A percentile compares a stretch with the other conserved stretches of the same genome.
phyloP scores from a whole-genome alignment of 2,329 filamentous ascomycete genomes.

The Aureobasidium leucospermi region DNA sequence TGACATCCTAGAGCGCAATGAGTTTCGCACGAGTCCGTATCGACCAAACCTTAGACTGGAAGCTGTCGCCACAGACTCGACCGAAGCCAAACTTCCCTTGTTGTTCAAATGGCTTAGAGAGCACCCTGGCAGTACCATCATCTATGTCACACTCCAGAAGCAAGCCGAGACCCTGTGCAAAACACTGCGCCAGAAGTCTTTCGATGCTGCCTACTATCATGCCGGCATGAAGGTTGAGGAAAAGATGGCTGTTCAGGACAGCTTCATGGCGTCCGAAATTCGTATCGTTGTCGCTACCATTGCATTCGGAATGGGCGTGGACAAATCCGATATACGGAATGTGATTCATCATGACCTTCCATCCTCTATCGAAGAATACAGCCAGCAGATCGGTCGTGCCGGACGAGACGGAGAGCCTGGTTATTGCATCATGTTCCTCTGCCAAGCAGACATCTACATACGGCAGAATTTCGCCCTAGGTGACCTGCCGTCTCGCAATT shows the following conservation, averaged over 20 bases:
- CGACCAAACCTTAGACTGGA: conserved; percentile 51
- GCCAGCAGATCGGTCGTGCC: conserved; percentile 51
- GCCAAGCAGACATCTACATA: conserved; percentile 50
- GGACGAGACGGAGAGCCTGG: conserved; percentile 48
- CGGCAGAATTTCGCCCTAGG: conserved; percentile 54
- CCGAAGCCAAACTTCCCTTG: conserved; percentile 40
- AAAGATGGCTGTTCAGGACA: conserved; percentile 44
- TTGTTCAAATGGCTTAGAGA: conserved; percentile 43
- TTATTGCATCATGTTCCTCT: conserved; percentile 52
- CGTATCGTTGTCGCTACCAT: conserved; percentile 49
- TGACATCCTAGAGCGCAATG: conserved; percentile 39
- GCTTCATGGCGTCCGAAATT: conserved; percentile 42
- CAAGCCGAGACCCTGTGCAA: conserved; percentile 42
- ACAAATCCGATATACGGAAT: conserved; percentile 49
- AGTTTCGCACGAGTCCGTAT: conserved; percentile 55
- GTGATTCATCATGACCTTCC: conserved; percentile 48
- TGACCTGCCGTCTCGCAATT: conserved; percentile 49
- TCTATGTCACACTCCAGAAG: conserved; percentile 55
- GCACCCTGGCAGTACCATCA: conserved; percentile 49
- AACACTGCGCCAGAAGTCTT: conserved; percentile 30
- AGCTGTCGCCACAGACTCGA: conserved; percentile 38
- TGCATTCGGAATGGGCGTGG: conserved; percentile 55
- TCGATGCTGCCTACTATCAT: conserved; percentile 43
- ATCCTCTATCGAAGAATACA: conserved; percentile 49
- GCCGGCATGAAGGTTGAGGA: conserved; percentile 42